Percentiles rank a stretch among this genome's conserved stretches.
phyloP scores from a whole-genome alignment of 129 eudicot species.

The Helichrysum umbraculigerum region DNA sequence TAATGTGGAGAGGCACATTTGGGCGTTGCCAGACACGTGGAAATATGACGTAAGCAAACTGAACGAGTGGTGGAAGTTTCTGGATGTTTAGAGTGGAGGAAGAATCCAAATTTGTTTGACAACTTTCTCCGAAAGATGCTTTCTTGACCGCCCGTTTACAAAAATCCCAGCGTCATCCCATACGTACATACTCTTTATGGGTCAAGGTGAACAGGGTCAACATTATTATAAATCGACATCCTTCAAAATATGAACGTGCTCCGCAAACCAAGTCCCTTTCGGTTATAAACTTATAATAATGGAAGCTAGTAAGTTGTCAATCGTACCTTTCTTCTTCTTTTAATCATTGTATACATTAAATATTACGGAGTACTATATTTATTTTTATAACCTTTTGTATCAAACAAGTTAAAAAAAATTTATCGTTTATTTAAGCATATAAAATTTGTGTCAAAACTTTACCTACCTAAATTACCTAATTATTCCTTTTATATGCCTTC shows the following conservation, averaged over 20 bases:
- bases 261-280: neutral
- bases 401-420: no score
- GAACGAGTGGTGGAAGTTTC: neutral
- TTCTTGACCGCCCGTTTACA: neutral
- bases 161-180: neutral
- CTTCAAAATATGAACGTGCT: neutral
- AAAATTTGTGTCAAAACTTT: no score
- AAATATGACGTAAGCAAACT: neutral
- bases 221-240: neutral
- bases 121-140: neutral
- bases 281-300: no score
- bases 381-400: no score
- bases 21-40: neutral
- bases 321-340: no score
- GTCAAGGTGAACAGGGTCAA: neutral
- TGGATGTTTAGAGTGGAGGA: neutral
- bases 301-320: no score
- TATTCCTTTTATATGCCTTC: neutral
- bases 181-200: neutral
- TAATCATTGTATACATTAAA: no score
- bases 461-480: no score
- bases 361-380: no score
- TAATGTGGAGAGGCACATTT: no score
- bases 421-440: no score
- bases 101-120: neutral